Evolutionary conservation across 2,329 filamentous ascomycete species (phyloP), one percentile per base, ranked within the genome.

Genomic region (Trichoderma arundinaceum): DNA sequence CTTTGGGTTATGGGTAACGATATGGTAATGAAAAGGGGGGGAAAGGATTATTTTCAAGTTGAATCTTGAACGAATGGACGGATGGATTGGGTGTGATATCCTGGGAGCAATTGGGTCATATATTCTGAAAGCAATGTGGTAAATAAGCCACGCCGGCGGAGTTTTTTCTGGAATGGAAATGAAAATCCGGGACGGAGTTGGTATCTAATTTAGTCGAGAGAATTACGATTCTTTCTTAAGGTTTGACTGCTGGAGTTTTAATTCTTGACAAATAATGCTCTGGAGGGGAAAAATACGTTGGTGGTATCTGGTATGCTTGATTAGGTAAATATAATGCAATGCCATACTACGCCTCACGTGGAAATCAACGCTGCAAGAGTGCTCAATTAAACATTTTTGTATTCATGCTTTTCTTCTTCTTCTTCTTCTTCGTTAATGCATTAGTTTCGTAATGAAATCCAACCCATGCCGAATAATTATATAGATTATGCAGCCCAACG

Each of bases 371-470:
- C 3, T 19, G 46, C 15, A 61, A 51, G 22, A 19, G 10, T 51
- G 44, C 19, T 51, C n/a, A 17, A 51, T 61, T 43, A 15, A 41
- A 19, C 7, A 43, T 15, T 43, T n/a, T 33, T 51, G 22, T 61
- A 35, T 17, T 35, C 1, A 1, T 61, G 1, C 6, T 12, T 10
- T 9, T 61, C 46, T 7, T 17, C 19, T 22, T 1, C 1, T 32
- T 7, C 15, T 17, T 5, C 4, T 38, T 15, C 35, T 41, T 61
- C 46, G 15, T 43, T 32, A 7, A 35, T 52, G 58, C 58, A 61
- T 43, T 52, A 61, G n/a, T 54, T 43, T 66, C 17, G 38, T 65
- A 13, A 52, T n/a, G 44, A 60, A 51, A 64, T 58, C 44, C 53
- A 64, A 17, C 54, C 46, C 39, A 52, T 22, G n/a, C 43, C 22